These are phyloP conservation scores for Rhodomyrtus tomentosa DNA, from an alignment of 345 rosid genomes.

Conservation along the genomic window DNA sequence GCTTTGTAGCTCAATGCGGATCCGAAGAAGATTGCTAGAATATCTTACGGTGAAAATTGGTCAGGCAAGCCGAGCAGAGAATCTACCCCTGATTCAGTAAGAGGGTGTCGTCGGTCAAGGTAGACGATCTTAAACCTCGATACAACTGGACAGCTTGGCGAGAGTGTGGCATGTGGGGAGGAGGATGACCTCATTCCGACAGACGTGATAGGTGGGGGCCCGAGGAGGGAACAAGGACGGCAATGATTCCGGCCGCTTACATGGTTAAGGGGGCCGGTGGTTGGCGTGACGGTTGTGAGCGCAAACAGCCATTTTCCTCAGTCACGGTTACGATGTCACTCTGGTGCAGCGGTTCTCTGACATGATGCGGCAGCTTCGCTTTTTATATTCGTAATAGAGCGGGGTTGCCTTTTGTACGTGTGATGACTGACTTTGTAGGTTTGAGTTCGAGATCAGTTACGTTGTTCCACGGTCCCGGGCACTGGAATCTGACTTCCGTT, in stretches of 20 bases:
- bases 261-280: neutral
- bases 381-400: neutral
- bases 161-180: neutral
- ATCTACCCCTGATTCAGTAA: neutral
- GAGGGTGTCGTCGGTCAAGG: neutral
- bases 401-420: neutral
- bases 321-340: neutral
- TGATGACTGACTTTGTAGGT: neutral
- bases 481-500: neutral
- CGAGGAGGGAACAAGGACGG: neutral
- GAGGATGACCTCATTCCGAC: neutral
- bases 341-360: neutral
- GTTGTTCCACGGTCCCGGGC: neutral
- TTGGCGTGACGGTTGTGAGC: neutral
- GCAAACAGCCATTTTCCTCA: neutral
- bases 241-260: neutral
- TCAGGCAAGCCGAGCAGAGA: neutral
- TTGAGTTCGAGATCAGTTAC: neutral
- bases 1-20: neutral
- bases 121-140: neutral
- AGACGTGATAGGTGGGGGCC: neutral
- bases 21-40: neutral
- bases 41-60: neutral
- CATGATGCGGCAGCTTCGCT: neutral
- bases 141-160: neutral